Evolutionary conservation across 305 asterid species (phyloP), one percentile per base, ranked within the genome.

Genomic region (Solanum hybrid): DNA sequence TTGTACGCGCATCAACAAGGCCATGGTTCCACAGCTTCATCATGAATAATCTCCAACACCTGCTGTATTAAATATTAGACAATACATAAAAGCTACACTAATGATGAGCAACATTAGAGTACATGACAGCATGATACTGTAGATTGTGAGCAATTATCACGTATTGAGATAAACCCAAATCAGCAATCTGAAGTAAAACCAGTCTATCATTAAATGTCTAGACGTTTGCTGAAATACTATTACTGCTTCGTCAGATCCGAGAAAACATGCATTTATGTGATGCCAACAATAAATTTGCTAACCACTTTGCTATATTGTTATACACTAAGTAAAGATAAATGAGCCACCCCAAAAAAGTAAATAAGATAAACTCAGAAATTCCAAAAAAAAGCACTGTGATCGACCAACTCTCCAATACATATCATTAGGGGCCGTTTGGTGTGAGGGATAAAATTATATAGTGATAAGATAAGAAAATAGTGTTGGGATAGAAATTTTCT

Each of bases 41-140:
- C 99, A 98, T 95, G 79, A 95, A 95, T 71, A 98, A 91, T 93
- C 95, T 96, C 99, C 99, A 98, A 89, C 99, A 96, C 97, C 99
- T 98, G 93, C 89, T 36, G 89, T 37, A 89, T 81, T 32, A 87
- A 79, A 56, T 22, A 85, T 56, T 56, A 36, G 32, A 56, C 73
- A 5, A 85, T 6, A 82, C 32, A 85, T 22, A 85, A 85, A 45
- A 56, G 76, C 88, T 85, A 56, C 88, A 22, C 42, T 29, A 29
- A 19, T 6, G 11, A 84, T 51, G 31, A 84, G 66, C 73, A 56
- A 7, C n/a, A 5, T 17, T 12, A 7, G 45, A 78, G 22, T 29
- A 36, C 37, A 32, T 71, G n/a, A 5, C 35, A 82, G 27, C 11
- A 13, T 88, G n/a, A 26, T 7, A n/a, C 77, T 22, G 75, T 51